phyloP scores from a whole-genome alignment of 1,284 basidiomycete species.

The Exobasidium rhododendri region DNA sequence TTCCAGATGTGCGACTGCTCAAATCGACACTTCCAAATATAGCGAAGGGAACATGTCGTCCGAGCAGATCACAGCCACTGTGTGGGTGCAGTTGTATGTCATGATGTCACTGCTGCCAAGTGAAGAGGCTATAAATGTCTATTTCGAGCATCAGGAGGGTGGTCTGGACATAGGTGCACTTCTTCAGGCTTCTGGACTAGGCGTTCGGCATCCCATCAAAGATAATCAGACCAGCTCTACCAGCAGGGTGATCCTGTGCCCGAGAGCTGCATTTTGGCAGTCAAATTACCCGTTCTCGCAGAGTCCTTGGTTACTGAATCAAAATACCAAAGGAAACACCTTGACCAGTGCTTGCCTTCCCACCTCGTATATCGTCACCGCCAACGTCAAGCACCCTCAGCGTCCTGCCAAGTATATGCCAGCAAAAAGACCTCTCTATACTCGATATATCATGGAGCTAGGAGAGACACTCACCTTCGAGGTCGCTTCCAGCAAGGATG shows the following conservation, averaged over 20 bases:
- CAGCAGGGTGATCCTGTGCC: slow-evolving; percentile 24
- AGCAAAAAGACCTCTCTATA: slow-evolving; percentile 30
- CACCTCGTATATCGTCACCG: neutral
- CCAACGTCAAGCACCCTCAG: slow-evolving; percentile 16
- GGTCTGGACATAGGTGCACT: slow-evolving; percentile 15
- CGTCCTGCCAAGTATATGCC: slow-evolving; percentile 14
- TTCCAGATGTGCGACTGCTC: slow-evolving; percentile 23
- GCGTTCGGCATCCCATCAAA: slow-evolving; percentile 25
- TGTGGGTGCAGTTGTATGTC: slow-evolving; percentile 33
- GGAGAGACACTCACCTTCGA: slow-evolving; percentile 43
- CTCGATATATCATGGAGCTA: slow-evolving; percentile 40
- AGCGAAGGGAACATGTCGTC: neutral
- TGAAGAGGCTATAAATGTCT: slow-evolving; percentile 29
- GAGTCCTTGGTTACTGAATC: slow-evolving; percentile 17
- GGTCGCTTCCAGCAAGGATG: slow-evolving; percentile 26
- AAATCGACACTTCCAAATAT: neutral
- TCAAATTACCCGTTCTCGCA: slow-evolving; percentile 22
- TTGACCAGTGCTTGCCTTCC: slow-evolving; percentile 1
- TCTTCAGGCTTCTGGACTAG: slow-evolving; percentile 24
- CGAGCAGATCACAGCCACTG: neutral
- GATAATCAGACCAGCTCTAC: slow-evolving; percentile 1
- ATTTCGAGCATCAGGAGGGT: neutral
- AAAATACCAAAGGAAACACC: slow-evolving; percentile 20
- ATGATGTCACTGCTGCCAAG: slow-evolving; percentile 39
- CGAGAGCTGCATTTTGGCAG: slow-evolving; percentile 46